Evolutionary conservation across 768 basidiomycete species (phyloP).

Genomic region (Neoboletus subvelutipes): DNA sequence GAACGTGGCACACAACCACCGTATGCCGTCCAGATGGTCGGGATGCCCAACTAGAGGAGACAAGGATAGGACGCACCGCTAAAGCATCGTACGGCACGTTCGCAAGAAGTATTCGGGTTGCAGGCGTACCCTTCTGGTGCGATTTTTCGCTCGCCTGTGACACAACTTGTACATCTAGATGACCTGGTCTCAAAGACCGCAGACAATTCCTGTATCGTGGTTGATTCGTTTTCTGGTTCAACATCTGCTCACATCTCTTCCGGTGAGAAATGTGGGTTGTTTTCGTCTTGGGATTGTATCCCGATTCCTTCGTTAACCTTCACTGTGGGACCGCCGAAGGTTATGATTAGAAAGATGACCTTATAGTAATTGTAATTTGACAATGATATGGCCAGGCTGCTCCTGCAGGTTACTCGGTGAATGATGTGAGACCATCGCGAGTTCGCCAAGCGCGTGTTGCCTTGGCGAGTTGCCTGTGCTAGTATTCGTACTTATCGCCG

Average conservation of each 20-base stretch:
- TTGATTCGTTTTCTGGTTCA: background rate
- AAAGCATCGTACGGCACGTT: slow-evolving; percentile 17
- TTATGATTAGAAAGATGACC: too few relatives aligned
- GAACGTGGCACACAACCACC: rapidly evolving
- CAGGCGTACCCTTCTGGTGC: slow-evolving; percentile 7
- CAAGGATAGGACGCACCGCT: background rate
- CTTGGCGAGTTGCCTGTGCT: too few relatives aligned
- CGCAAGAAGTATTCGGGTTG: slow-evolving; percentile 14
- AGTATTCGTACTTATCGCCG: too few relatives aligned
- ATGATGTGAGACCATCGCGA: background rate
- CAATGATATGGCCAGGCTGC: background rate
- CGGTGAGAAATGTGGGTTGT: background rate
- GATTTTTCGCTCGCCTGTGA: background rate
- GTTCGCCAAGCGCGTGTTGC: too few relatives aligned
- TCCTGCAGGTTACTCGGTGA: background rate
- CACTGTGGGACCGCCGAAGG: background rate
- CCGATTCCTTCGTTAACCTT: too few relatives aligned
- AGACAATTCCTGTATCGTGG: background rate
- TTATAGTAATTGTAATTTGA: background rate
- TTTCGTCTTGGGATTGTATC: background rate
- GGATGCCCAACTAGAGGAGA: slow-evolving; percentile 4
- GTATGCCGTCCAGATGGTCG: slow-evolving; percentile 5
- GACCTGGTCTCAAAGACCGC: background rate
- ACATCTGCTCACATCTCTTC: background rate
- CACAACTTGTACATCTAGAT: background rate